Percentiles rank a stretch among this genome's conserved stretches.
Conservation (phyloP, 1,139 yeast species). For the Keqinozyma sinolaborantium region DNA sequence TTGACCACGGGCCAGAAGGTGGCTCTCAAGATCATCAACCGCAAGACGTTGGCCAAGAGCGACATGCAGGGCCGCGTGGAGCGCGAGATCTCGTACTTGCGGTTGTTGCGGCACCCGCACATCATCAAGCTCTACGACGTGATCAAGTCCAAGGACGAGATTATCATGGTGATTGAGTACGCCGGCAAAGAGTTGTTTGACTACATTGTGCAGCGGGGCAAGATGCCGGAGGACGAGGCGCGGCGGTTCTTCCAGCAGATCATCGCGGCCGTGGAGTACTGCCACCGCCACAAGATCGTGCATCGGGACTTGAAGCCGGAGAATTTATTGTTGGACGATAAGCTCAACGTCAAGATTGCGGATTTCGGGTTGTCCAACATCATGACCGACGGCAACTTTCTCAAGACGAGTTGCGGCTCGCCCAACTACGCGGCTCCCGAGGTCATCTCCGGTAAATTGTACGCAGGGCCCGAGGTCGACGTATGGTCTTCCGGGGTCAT, state of each 20-base stretch:
- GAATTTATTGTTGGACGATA: constrained; percentile 84
- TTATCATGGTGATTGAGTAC: constrained; percentile 95
- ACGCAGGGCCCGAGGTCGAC: constrained; percentile 98
- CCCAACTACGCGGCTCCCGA: constrained; percentile 99
- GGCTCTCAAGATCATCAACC: constrained; percentile 89
- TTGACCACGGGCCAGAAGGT: constrained; percentile 90
- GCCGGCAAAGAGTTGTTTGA: constrained; percentile 97
- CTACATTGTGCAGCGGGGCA: constrained; percentile 91
- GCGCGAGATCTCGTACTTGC: constrained; percentile 86
- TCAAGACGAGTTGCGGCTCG: constrained; percentile 94
- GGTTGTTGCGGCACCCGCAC: constrained; percentile 92
- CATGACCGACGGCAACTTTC: constrained; percentile 97
- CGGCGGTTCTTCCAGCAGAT: constrained; percentile 95
- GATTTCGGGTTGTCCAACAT: constrained; percentile 95
- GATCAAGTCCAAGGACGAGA: constrained; percentile 92
- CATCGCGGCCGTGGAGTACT: constrained; percentile 95
- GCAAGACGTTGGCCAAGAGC: constrained; percentile 89
- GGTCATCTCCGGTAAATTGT: constrained; percentile 91
- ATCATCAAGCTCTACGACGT: constrained; percentile 95
- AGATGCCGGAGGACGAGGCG: constrained; percentile 93
- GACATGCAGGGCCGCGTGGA: constrained; percentile 98
- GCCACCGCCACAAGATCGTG: constrained; percentile 96
- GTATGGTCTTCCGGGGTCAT: constrained; percentile 99
- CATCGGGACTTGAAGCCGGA: constrained; percentile 97
- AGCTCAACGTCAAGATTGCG: constrained; percentile 90